A percentile compares a stretch with the other conserved stretches of the same genome.
phyloP scores from a whole-genome alignment of 805 yeast species.

The Candida nitratophila region DNA sequence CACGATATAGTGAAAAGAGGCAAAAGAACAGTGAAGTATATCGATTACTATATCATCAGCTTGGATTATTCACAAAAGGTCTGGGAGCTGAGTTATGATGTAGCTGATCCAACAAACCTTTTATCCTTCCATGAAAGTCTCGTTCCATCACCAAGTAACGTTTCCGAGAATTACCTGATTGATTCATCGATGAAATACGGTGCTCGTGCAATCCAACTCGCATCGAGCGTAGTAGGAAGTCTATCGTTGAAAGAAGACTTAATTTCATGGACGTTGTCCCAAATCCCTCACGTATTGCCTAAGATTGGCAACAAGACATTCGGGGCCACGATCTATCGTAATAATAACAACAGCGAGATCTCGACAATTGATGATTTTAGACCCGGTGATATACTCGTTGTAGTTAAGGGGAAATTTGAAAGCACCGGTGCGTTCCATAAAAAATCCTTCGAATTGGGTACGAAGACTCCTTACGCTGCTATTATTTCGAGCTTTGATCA shows the following conservation, averaged over 20 bases:
- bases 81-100: conserved; percentile 51
- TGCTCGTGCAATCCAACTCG: conserved; percentile 36
- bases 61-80: conserved; percentile 65
- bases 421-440: conserved; percentile 31
- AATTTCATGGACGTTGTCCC: conserved; percentile 28
- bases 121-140: conserved; percentile 29
- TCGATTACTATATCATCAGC: conserved; percentile 67
- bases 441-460: conserved; percentile 46
- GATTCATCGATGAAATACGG: conserved; percentile 47
- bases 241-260: conserved; percentile 22
- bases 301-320: conserved; percentile 60
- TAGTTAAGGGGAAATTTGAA: conserved; percentile 68
- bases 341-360: conserved; percentile 41
- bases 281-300: conserved; percentile 26
- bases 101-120: conserved; percentile 45
- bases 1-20: conserved; percentile 49
- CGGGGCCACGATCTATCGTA: conserved; percentile 68
- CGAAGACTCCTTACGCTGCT: conserved; percentile 43
- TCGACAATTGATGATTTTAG: conserved; percentile 53
- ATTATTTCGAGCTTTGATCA: conserved; percentile 70
- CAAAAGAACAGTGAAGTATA: conserved; percentile 37
- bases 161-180: conserved; percentile 42
- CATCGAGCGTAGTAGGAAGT: conserved; percentile 31
- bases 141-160: conserved; percentile 30
- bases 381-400: conserved; percentile 80